A percentile compares a stretch with the other conserved stretches of the same genome.
Evolutionary conservation across 805 yeast species (phyloP).

Genomic region (Lipomyces yamanashiensis): DNA sequence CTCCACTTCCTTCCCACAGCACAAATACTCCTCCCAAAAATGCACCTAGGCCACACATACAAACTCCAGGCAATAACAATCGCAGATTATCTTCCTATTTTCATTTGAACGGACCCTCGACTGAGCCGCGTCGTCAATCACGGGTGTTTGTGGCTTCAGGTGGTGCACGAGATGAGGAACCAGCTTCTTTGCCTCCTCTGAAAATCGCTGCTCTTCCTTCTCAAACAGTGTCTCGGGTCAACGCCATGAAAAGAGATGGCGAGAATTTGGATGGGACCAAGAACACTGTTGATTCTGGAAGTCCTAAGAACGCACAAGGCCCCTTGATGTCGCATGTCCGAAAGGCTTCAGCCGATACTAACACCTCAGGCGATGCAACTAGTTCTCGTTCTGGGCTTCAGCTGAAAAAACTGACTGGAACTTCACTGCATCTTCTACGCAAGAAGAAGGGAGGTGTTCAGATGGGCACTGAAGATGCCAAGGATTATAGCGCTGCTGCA

Average conservation of each 20-base stretch:
- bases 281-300: too few relatives aligned
- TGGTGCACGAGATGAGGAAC: background rate
- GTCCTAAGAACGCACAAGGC: background rate
- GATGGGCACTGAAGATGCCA: background rate
- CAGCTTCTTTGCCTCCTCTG: constrained; percentile 20
- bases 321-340: background rate
- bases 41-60: background rate
- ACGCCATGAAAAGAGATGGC: constrained; percentile 6
- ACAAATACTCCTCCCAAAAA: constrained; percentile 14
- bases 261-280: background rate
- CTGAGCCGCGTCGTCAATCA: constrained; percentile 23
- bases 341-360: background rate
- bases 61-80: constrained; percentile 12
- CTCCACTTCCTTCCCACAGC: constrained; percentile 26
- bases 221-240: constrained; percentile 19
- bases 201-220: constrained; percentile 17
- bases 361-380: background rate
- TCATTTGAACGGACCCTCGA: constrained; percentile 17
- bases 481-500: background rate
- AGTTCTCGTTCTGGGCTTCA: background rate
- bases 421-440: constrained; percentile 1
- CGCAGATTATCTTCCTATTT: constrained; percentile 14
- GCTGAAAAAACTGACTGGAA: background rate
- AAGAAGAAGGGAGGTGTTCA: background rate
- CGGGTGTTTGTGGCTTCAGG: constrained; percentile 8